Evolutionary conservation across 306 rosid species (phyloP).

Genomic region (Cicer cuneatum): DNA sequence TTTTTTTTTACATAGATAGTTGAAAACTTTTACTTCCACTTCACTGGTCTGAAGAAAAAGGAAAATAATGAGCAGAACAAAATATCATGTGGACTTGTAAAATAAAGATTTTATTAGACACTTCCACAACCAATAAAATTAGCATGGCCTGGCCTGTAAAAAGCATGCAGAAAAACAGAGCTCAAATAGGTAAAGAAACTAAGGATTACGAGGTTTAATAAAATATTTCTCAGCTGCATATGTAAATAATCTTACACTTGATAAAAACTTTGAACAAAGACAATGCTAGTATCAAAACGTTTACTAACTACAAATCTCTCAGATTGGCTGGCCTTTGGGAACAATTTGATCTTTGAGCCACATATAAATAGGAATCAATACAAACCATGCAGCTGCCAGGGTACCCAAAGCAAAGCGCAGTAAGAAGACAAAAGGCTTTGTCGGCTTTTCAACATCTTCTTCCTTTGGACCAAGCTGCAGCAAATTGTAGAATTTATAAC

Average conservation of each 20-base stretch:
- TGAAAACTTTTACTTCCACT: background rate
- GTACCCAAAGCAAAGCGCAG: constrained; percentile 72
- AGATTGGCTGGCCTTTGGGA: constrained; percentile 87
- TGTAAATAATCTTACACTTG: constrained; percentile 34
- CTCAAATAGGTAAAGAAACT: constrained; percentile 25
- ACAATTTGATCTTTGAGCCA: constrained; percentile 89
- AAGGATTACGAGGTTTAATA: background rate
- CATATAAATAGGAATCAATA: constrained; percentile 87
- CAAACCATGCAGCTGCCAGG: constrained; percentile 82
- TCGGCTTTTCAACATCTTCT: constrained; percentile 78
- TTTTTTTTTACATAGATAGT: too few relatives aligned
- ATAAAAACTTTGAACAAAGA: constrained; percentile 35
- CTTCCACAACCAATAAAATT: constrained; percentile 1
- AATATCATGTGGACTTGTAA: background rate
- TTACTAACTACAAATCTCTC: constrained; percentile 45
- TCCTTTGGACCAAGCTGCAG: constrained; percentile 97
- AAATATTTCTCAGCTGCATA: constrained; percentile 27
- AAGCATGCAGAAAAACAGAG: constrained; percentile 28
- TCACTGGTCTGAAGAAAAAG: background rate
- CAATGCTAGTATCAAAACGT: constrained; percentile 34
- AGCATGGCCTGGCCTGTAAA: constrained; percentile 21
- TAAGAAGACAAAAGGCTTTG: constrained; percentile 61
- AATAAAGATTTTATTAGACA: constrained; percentile 7
- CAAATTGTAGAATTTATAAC: constrained; percentile 40
- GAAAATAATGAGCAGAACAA: background rate